Evolutionary conservation across 306 rosid genomes (phyloP).

Genomic region (Trichosanthes cucumerina): DNA sequence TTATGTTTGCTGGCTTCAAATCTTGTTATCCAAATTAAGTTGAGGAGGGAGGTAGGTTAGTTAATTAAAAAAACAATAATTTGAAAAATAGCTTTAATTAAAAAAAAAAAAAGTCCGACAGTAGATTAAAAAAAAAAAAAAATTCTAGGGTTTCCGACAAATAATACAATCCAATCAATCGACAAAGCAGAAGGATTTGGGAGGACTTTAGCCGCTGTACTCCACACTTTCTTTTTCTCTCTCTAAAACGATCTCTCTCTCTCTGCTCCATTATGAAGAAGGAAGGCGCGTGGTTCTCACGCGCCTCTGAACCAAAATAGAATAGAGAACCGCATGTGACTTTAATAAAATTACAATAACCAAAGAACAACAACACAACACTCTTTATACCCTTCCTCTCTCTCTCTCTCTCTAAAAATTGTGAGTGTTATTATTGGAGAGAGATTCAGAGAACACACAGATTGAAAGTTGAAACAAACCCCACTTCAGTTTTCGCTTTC

Average conservation of each 20-base stretch:
- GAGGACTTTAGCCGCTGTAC: constrained; percentile 14
- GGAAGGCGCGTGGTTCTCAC: not conserved
- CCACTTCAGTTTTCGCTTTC: constrained; percentile 39
- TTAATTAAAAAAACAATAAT: too few species aligned
- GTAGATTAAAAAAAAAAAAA: not conserved
- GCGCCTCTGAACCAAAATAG: not conserved
- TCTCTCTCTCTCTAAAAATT: not conserved
- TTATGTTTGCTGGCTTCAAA: too few species aligned
- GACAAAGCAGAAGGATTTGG: constrained; percentile 39
- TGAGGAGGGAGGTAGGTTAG: too few species aligned
- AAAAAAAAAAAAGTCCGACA: constrained; percentile 9
- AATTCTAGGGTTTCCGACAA: constrained; percentile 18
- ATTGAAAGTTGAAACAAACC: too few species aligned
- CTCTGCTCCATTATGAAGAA: not conserved
- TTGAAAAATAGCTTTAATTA: not conserved
- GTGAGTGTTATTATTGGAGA: constrained; percentile 60
- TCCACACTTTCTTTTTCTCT: not conserved
- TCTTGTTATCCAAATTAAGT: too few species aligned
- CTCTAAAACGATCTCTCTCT: too few species aligned
- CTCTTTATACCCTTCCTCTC: constrained; percentile 26
- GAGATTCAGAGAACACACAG: constrained; percentile 20
- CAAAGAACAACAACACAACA: constrained; percentile 50
- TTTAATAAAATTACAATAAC: constrained; percentile 38
- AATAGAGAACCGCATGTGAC: constrained; percentile 39
- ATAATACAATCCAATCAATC: constrained; percentile 33